Conservation (phyloP, 73 alveolate species). For the Stentor coeruleus region DNA sequence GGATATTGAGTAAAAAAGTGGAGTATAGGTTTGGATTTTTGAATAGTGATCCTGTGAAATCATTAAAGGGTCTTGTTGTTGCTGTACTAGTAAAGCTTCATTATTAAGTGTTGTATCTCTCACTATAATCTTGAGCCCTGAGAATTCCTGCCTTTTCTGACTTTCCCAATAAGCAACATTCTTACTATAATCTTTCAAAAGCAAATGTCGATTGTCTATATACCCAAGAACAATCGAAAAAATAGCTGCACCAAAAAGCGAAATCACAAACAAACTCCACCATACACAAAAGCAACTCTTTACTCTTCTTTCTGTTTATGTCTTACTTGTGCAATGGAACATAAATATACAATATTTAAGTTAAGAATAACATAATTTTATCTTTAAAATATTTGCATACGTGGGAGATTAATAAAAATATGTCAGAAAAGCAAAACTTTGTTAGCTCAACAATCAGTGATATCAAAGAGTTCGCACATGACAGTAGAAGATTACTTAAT, state of each 20-base stretch:
- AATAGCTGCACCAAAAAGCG: background rate
- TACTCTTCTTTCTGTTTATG: background rate
- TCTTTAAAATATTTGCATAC: too few relatives aligned
- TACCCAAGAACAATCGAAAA: background rate
- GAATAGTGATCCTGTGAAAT: background rate
- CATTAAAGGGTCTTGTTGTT: background rate
- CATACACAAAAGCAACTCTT: background rate
- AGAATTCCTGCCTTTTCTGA: background rate
- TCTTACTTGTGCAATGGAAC: background rate
- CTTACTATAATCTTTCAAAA: too few relatives aligned
- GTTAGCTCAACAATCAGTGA: too few relatives aligned
- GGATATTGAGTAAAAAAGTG: background rate
- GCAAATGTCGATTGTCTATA: background rate
- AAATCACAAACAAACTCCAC: background rate
- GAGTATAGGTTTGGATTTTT: background rate
- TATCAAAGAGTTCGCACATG: conserved; percentile 59
- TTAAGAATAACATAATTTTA: too few relatives aligned
- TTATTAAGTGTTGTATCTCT: background rate
- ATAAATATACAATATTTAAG: too few relatives aligned
- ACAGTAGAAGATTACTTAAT: conserved; percentile 60
- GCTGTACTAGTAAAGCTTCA: background rate
- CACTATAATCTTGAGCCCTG: background rate
- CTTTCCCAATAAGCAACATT: background rate
- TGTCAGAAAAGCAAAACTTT: too few relatives aligned
- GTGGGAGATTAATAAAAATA: too few relatives aligned